Evolutionary conservation across 2,329 filamentous ascomycete genomes (phyloP), one percentile per base, ranked within the genome.

Genomic region (Colletotrichum somersetense): DNA sequence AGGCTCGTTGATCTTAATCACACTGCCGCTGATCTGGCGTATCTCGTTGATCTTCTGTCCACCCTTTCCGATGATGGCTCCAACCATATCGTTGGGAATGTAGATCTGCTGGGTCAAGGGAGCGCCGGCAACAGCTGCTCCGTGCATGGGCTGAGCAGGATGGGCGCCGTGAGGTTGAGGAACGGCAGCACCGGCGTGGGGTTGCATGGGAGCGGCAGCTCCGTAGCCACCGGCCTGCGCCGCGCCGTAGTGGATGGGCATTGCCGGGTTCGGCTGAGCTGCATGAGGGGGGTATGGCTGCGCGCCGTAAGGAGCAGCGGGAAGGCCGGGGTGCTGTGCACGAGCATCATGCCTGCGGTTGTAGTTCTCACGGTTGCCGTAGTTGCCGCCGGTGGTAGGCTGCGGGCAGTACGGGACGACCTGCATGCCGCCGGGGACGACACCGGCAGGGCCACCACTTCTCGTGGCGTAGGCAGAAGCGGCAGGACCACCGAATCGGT

Each of bases 21-120:
- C 95, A 84, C 96, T 98, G 77, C 96, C 96, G 81, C 93, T 97
- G 77, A 99, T 91, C 82, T 98, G 95, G 77, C 96, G 91, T 76
- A 99, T 99, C 84, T 99, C 96, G 80, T 99, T 99, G 88, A 99
- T 99, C 89, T 99, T 99, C 67, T 95, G 93, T 75, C 96, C 96
- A 74, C 96, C 96, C 85, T 99, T 99, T 79, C 96, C 96, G 77
- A 99, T 99, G 78, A 99, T 99, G 67, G 96, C 96, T 74, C 96
- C 96, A 66, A 99, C 96, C 96, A 99, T 98, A 79, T 99, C 96
- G 80, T 99, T 99, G 71, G 96, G 96, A 77, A 99, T 99, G 85
- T 93, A 99, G 76, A 99, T 99, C 83, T 99, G 96, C 83, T 99
- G 96, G 3, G 96, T 99, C 79, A 98, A 87, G 62, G 95, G 94